Base-by-base conservation (phyloP, 1,284 basidiomycete species). In the Trichosporon ovoides region DNA sequence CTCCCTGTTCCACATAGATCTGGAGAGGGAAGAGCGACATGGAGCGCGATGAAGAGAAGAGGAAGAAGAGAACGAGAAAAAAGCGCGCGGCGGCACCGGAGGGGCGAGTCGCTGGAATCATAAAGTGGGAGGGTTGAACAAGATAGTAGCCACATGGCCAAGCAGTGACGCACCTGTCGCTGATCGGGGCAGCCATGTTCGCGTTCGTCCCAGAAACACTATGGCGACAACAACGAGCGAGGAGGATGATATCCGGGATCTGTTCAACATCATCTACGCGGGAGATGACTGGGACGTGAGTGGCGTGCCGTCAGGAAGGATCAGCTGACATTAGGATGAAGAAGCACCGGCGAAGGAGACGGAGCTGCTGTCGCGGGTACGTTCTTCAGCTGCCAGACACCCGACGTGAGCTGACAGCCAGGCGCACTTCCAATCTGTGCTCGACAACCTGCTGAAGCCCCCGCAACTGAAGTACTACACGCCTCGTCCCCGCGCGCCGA, bases 361-460 rank as follows among this genome's bases (percentile, higher is more conserved):
- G 7, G 49, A 51, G 18, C 31, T 48, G 43, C 43, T 48, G n/a
- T 38, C 52, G n/a, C 36, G 52, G 18, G 52, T 53, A 38, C 3
- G 52, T 28, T 3, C 3, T 3, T 11, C n/a, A 9, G 14, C 28
- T 31, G 5, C 9, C 18, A 7, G 13, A 10, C 20, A 13, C 13
- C n/a, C 14, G 19, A 12, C n/a, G 3, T 20, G 6, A 31, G 28
- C 43, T 48, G 22, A 48, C 14, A 1, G 1, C 11, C 35, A 51
- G 48, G 55, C 55, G 14, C 46, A 56, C 9, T 38, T 56, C 48
- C 35, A 19, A 3, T n/a, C 46, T 28, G 48, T 49, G 7, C 20
- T 56, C 12, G 55, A 56, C 36, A 35, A 38, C 36, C 55, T 56
- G 14, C 24, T 56, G 24, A 22, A 38, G 34, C 55, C 55, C 16